Percentiles rank a stretch among this genome's conserved stretches.
phyloP scores from a whole-genome alignment of 169 alveolate genomes.

The Cryptosporidium canis region DNA sequence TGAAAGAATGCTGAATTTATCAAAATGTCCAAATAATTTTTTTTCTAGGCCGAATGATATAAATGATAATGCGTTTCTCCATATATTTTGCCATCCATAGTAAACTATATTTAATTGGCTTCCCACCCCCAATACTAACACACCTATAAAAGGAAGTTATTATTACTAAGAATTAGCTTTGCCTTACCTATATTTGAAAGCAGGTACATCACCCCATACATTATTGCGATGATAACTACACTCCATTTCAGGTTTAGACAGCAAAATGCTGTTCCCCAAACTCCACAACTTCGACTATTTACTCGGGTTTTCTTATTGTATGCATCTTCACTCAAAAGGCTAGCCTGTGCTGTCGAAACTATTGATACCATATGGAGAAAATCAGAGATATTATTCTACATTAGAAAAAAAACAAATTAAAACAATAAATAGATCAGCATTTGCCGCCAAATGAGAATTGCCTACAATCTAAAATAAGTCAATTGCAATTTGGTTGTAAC shows the following conservation, averaged over 20 bases:
- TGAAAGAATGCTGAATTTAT: not conserved
- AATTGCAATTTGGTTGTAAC: slow-evolving; percentile 60
- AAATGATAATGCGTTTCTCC: not conserved
- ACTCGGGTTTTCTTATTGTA: not conserved
- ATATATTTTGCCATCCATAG: not conserved
- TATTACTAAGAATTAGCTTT: not conserved
- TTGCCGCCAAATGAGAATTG: slow-evolving; percentile 15
- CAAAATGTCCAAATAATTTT: not conserved
- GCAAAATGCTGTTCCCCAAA: slow-evolving; percentile 70
- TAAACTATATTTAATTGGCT: not conserved
- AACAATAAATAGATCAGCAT: slow-evolving; percentile 32
- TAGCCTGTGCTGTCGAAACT: slow-evolving; percentile 68
- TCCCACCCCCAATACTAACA: not conserved
- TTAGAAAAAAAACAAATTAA: not conserved
- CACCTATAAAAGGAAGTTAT: not conserved
- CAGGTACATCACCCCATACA: slow-evolving; percentile 10
- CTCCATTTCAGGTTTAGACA: slow-evolving; percentile 41
- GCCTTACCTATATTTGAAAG: slow-evolving; percentile 21
- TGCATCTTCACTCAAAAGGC: slow-evolving; percentile 24
- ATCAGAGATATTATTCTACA: not conserved
- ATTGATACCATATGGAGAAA: slow-evolving; percentile 50
- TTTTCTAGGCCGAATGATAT: not conserved
- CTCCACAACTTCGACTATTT: slow-evolving; percentile 22
- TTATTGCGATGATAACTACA: slow-evolving; percentile 14
- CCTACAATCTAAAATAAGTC: slow-evolving; percentile 11